Evolutionary conservation across 306 rosid genomes (phyloP).

Genomic region (Myrica gale): DNA sequence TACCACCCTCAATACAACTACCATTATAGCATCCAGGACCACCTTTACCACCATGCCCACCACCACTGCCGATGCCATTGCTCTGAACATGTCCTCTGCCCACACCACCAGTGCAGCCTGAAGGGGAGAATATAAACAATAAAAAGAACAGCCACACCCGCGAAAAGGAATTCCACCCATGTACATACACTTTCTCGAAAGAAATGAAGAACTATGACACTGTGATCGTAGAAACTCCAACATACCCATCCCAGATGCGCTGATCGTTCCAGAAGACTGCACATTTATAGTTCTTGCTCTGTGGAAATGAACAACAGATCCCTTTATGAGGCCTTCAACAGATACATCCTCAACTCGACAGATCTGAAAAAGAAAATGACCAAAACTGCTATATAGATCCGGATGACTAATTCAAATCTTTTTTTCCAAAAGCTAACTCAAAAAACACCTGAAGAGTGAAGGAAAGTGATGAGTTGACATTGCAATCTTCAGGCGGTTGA

Average conservation of each 20-base stretch:
- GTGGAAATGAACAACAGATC: constrained; percentile 96
- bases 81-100: constrained; percentile 62
- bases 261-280: constrained; percentile 71
- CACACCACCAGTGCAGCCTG: constrained; percentile 92
- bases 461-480: constrained; percentile 86
- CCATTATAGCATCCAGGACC: constrained; percentile 60
- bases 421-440: constrained; percentile 21
- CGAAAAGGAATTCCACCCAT: constrained; percentile 13
- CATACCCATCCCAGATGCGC: constrained; percentile 94
- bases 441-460: constrained; percentile 87
- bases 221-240: background rate
- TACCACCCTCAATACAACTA: constrained; percentile 68
- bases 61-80: constrained; percentile 85
- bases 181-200: background rate
- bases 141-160: background rate
- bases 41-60: constrained; percentile 97
- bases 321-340: constrained; percentile 87
- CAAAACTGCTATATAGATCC: constrained; percentile 24
- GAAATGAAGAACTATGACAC: no score
- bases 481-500: constrained; percentile 98
- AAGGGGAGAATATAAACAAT: background rate
- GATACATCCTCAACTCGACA: constrained; percentile 92
- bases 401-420: constrained; percentile 16
- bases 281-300: constrained; percentile 86
- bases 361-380: constrained; percentile 55